Evolutionary conservation across 129 eudicot species (phyloP).

Genomic region (Scalesia atractyloides): DNA sequence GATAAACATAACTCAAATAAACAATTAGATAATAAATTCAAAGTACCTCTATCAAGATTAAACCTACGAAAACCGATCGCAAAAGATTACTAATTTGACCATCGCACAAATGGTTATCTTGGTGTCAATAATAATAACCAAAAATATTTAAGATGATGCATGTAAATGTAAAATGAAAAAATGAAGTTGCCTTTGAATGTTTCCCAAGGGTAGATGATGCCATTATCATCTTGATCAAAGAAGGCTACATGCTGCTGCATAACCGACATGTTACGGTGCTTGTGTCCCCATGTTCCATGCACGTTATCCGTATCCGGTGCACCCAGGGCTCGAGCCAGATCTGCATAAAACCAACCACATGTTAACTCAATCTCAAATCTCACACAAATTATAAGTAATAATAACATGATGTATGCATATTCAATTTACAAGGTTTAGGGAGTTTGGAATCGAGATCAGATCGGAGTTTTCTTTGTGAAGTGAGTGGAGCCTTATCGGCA

Average conservation of each 20-base stretch:
- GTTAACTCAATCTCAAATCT: neutral
- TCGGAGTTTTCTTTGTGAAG: conserved; percentile 40
- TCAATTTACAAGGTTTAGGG: conserved; percentile 50
- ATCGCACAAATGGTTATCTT: no score
- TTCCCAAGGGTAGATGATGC: conserved; percentile 59
- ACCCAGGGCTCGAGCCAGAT: conserved; percentile 55
- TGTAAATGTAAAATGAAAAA: no score
- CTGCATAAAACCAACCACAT: conserved; percentile 20
- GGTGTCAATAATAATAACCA: no score
- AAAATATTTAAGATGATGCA: no score
- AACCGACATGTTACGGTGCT: conserved; percentile 53
- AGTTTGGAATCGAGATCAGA: conserved; percentile 51
- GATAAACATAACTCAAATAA: no score
- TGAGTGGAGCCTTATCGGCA: conserved; percentile 54
- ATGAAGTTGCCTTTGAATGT: conserved; percentile 38
- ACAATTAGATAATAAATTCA: no score
- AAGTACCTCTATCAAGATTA: no score
- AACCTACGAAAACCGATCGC: no score
- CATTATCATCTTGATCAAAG: conserved; percentile 55
- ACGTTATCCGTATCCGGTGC: conserved; percentile 61
- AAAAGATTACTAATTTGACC: no score
- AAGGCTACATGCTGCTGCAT: conserved; percentile 62
- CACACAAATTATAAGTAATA: neutral
- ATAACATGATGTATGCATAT: neutral
- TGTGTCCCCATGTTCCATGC: conserved; percentile 56